A percentile compares a stretch with the other conserved stretches of the same genome.
Evolutionary conservation across 495 filamentous ascomycete species (phyloP).

Genomic region (Penicillium antarcticum): DNA sequence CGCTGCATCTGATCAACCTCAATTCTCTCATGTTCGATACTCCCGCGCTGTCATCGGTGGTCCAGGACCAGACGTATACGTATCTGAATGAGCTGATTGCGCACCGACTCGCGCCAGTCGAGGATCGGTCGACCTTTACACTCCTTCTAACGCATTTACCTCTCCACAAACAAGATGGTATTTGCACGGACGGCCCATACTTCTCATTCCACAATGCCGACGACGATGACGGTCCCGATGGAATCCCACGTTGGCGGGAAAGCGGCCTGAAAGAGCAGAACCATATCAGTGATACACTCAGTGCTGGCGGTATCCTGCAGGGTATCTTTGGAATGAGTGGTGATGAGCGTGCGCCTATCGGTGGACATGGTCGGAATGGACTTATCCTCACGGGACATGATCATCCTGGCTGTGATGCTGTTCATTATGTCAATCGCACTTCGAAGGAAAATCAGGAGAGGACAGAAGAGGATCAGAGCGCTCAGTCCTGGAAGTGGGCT

Average conservation of each 20-base stretch:
- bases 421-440: slow-evolving; percentile 67
- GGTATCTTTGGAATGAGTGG: slow-evolving; percentile 76
- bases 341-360: slow-evolving; percentile 43
- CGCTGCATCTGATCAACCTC: slow-evolving; percentile 74
- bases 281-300: slow-evolving; percentile 68
- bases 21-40: slow-evolving; percentile 91
- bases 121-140: slow-evolving; percentile 65
- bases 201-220: slow-evolving; percentile 66
- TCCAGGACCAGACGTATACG: slow-evolving; percentile 69
- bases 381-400: slow-evolving; percentile 91
- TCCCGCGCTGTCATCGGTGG: slow-evolving; percentile 59
- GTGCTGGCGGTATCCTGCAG: slow-evolving; percentile 62
- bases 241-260: slow-evolving; percentile 31
- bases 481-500: slow-evolving; percentile 30
- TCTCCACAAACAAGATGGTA: slow-evolving; percentile 74
- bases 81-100: slow-evolving; percentile 72
- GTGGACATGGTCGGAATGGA: slow-evolving; percentile 62
- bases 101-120: slow-evolving; percentile 60
- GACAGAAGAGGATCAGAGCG: slow-evolving; percentile 17
- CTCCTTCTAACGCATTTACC: slow-evolving; percentile 90
- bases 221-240: slow-evolving; percentile 30
- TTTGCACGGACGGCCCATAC: slow-evolving; percentile 80
- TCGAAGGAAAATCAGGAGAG: slow-evolving; percentile 2
- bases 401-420: slow-evolving; percentile 86
- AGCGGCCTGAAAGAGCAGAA: slow-evolving; percentile 88